These are phyloP conservation scores for Magnaporthiopsis poae DNA, from an alignment of 2,329 filamentous ascomycete genomes.

Conservation along the genomic window DNA sequence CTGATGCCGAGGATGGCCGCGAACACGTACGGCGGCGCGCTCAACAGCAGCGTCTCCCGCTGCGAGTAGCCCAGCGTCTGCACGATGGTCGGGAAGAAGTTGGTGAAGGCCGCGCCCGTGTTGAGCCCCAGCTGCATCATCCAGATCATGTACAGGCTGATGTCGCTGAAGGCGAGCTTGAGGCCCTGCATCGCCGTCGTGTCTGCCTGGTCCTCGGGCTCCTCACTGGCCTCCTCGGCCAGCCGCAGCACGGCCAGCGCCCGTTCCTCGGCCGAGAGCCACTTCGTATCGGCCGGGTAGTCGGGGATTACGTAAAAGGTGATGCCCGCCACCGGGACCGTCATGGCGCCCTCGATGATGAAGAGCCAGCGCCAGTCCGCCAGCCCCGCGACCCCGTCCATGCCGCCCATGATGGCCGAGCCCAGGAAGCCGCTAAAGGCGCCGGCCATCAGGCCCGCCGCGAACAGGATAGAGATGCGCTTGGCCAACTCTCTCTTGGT, in stretches of 20 bases:
- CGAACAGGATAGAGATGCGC: slow-evolving; percentile 9
- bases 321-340: slow-evolving; percentile 12
- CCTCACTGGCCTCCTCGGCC: slow-evolving; percentile 44
- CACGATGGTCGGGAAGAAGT: slow-evolving; percentile 23
- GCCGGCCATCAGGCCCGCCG: slow-evolving; percentile 8
- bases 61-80: slow-evolving; percentile 19
- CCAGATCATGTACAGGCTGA: slow-evolving; percentile 20
- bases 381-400: slow-evolving; percentile 8
- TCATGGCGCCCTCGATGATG: slow-evolving; percentile 11
- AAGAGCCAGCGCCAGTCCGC: slow-evolving; percentile 8
- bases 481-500: slow-evolving; percentile 10
- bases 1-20: slow-evolving; percentile 20
- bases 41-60: slow-evolving; percentile 20
- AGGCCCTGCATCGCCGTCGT: slow-evolving; percentile 15
- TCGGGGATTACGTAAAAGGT: slow-evolving; percentile 34
- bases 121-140: slow-evolving; percentile 20
- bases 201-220: slow-evolving; percentile 30
- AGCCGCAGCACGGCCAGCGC: slow-evolving; percentile 34
- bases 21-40: slow-evolving; percentile 21
- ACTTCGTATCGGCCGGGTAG: slow-evolving; percentile 41
- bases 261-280: slow-evolving; percentile 35
- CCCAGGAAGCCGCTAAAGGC: slow-evolving; percentile 10
- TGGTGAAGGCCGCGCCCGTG: slow-evolving; percentile 22
- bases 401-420: slow-evolving; percentile 10
- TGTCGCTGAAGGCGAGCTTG: slow-evolving; percentile 20